Evolutionary conservation across 2,329 filamentous ascomycete species (phyloP).

Genomic region (Plenodomus tracheiphilus): DNA sequence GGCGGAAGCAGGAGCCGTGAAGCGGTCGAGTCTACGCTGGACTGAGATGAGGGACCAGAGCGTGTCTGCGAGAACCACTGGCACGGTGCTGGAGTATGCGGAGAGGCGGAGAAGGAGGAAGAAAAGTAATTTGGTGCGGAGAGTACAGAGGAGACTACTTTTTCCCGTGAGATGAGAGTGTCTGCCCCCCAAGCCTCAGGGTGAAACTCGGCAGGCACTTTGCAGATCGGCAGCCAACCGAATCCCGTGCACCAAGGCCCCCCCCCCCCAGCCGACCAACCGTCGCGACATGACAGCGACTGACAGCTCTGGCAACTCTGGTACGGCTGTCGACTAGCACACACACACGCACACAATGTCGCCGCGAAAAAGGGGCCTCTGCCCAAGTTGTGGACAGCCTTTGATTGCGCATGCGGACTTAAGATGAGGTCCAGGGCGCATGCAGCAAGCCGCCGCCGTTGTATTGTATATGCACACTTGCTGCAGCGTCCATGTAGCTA

Average conservation of each 20-base stretch:
- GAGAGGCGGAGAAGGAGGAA: neutral
- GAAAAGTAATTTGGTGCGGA: neutral
- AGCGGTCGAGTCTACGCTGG: neutral
- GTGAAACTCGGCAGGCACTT: constrained; percentile 20
- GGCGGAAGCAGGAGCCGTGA: neutral
- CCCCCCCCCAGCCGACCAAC: neutral
- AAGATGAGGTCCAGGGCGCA: neutral
- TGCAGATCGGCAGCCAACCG: constrained; percentile 8
- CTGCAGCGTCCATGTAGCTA: neutral
- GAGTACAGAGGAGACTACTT: constrained; percentile 1
- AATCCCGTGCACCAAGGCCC: neutral
- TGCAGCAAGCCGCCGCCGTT: neutral
- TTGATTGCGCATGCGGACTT: neutral
- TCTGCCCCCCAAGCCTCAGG: constrained; percentile 3
- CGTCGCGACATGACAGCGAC: neutral
- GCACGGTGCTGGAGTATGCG: neutral
- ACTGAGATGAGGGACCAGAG: no score
- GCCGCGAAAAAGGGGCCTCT: neutral
- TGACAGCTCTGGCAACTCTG: neutral
- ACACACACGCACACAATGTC: neutral
- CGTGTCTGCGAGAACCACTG: neutral
- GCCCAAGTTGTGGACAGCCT: neutral
- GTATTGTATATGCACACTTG: neutral
- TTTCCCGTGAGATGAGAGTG: neutral
- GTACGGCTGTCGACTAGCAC: neutral